Percentiles rank a stretch among this genome's conserved stretches.
These are phyloP conservation scores for Capsella bursapastoris DNA, from an alignment of 345 rosid genomes.

Conservation along the genomic window DNA sequence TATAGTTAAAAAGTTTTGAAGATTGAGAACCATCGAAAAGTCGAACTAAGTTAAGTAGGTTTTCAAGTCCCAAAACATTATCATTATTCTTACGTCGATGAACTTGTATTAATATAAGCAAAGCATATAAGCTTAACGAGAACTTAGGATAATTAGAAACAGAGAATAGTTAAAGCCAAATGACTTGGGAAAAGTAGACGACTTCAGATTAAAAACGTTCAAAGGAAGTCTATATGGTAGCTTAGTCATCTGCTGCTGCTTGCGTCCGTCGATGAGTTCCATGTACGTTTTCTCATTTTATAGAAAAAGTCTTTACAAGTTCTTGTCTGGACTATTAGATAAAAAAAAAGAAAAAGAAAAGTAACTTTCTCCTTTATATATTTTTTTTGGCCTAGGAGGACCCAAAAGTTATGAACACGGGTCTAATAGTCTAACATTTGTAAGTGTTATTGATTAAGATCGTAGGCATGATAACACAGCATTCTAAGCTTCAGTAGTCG, in stretches of 20 bases:
- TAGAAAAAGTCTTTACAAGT: background rate
- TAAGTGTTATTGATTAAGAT: background rate
- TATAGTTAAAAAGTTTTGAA: too few species aligned
- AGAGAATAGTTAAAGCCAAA: background rate
- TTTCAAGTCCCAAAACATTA: background rate
- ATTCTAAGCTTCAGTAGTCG: background rate
- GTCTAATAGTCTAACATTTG: constrained; percentile 9
- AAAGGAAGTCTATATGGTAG: background rate
- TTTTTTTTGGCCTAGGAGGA: background rate
- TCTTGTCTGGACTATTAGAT: background rate
- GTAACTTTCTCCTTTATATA: background rate
- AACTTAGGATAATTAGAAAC: background rate
- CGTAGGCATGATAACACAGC: background rate
- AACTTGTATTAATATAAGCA: background rate
- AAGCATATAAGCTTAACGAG: background rate
- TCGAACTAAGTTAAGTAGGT: too few species aligned
- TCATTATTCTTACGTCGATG: background rate
- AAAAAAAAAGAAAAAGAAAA: background rate
- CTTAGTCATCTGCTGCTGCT: background rate
- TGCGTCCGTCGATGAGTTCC: background rate
- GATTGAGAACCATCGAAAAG: too few species aligned
- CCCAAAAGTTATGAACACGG: constrained; percentile 11
- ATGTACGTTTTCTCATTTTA: background rate
- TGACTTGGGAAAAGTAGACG: background rate
- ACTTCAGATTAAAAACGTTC: background rate